Evolutionary conservation across 768 basidiomycete species (phyloP).

Genomic region (Chalciporus chontae): DNA sequence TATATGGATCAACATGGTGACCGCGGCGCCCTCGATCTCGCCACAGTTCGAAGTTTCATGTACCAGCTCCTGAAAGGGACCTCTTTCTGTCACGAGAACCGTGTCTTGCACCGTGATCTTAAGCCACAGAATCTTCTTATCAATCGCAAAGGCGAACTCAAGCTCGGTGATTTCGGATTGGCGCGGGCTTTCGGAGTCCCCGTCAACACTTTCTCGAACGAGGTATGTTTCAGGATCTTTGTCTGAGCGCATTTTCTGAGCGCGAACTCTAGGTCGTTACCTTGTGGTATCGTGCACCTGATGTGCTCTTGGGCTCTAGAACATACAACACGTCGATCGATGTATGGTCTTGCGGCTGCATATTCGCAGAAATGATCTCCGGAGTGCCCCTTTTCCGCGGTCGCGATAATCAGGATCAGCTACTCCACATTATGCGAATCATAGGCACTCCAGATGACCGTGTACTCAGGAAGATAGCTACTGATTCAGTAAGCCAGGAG

Average conservation of each 20-base stretch:
- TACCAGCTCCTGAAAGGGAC: constrained; percentile 96
- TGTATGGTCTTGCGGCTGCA: constrained; percentile 98
- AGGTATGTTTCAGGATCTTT: constrained; percentile 42
- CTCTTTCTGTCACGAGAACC: constrained; percentile 97
- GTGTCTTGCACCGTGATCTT: constrained; percentile 94
- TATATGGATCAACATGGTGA: constrained; percentile 99
- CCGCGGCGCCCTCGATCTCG: constrained; percentile 86
- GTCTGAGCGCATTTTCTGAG: background rate
- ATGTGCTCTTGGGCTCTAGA: constrained; percentile 93
- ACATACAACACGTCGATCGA: constrained; percentile 99
- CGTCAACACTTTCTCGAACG: constrained; percentile 98
- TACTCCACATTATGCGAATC: constrained; percentile 97
- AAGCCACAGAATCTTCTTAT: constrained; percentile 99
- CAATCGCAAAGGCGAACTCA: constrained; percentile 94
- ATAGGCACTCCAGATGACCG: constrained; percentile 92
- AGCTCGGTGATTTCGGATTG: constrained; percentile 96
- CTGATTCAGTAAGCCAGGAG: constrained; percentile 69
- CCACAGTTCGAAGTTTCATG: constrained; percentile 93
- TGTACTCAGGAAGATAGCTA: constrained; percentile 81
- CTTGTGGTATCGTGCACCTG: constrained; percentile 97
- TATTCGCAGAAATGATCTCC: constrained; percentile 99
- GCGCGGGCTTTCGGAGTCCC: constrained; percentile 98
- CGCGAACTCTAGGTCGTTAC: constrained; percentile 80
- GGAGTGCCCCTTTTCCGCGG: constrained; percentile 96
- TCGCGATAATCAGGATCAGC: constrained; percentile 94